Evolutionary conservation across 768 basidiomycete species (phyloP).

Genomic region (Mycena rebaudengoi): DNA sequence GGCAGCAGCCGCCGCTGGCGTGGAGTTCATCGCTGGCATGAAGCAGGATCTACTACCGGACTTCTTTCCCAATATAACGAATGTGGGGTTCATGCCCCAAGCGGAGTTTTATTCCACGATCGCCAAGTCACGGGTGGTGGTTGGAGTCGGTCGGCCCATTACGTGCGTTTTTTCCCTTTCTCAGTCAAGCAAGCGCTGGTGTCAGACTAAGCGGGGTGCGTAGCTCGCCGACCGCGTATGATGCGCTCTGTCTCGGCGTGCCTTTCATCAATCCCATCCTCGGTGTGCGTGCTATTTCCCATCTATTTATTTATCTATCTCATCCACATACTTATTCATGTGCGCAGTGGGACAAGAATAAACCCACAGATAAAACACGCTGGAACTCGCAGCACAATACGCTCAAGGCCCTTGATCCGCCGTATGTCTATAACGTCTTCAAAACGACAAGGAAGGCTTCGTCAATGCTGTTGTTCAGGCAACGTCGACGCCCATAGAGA

Average conservation of each 20-base stretch:
- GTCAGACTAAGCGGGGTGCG: not conserved
- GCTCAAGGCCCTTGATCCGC: constrained; percentile 38
- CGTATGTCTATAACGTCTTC: constrained; percentile 47
- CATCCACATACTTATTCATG: constrained; percentile 23
- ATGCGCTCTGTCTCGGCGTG: constrained; percentile 44
- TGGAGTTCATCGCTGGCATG: constrained; percentile 6
- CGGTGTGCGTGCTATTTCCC: not conserved
- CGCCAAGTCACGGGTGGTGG: constrained; percentile 7
- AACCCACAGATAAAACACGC: constrained; percentile 34
- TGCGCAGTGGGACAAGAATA: constrained; percentile 34
- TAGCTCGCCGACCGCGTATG: constrained; percentile 36
- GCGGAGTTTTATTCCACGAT: not conserved
- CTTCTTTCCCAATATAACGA: constrained; percentile 8
- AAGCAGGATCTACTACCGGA: not conserved
- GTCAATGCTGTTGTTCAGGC: constrained; percentile 36
- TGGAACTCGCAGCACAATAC: constrained; percentile 44
- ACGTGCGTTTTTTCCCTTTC: not conserved
- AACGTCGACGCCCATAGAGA: constrained; percentile 36
- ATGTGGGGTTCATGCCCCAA: constrained; percentile 4
- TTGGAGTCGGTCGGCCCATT: not conserved
- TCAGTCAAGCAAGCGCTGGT: not conserved
- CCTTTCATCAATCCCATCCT: constrained; percentile 47
- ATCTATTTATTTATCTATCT: not conserved
- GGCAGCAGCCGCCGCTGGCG: not conserved
- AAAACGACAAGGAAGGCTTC: constrained; percentile 37